phyloP scores from a whole-genome alignment of 306 rosid species.

The Fagus sylvatica region DNA sequence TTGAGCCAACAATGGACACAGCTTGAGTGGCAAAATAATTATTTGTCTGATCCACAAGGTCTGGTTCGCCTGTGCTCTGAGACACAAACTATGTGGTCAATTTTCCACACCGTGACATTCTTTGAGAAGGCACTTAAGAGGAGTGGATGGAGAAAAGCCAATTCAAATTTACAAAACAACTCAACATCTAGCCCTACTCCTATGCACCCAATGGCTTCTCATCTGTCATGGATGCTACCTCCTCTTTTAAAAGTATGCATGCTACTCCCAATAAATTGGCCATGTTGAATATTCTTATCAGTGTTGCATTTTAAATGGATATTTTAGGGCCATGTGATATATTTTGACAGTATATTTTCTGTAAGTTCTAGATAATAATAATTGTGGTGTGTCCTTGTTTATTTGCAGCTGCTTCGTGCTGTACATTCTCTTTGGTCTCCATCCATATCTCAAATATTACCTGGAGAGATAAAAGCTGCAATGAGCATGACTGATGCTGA shows the following conservation, averaged over 20 bases:
- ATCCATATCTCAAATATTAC: conserved; percentile 63
- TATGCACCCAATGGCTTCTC: conserved; percentile 83
- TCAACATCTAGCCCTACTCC: conserved; percentile 47
- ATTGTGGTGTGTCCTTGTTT: conserved; percentile 27
- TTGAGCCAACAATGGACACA: conserved; percentile 86
- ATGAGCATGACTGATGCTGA: conserved; percentile 82
- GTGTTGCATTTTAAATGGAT: conserved; percentile 17
- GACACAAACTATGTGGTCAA: conserved; percentile 82
- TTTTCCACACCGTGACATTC: conserved; percentile 85
- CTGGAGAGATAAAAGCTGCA: conserved; percentile 82
- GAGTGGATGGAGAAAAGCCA: conserved; percentile 79
- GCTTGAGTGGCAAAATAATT: conserved; percentile 85
- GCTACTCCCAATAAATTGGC: conserved; percentile 20
- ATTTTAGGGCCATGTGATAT: conserved; percentile 23
- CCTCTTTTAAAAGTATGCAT: conserved; percentile 88
- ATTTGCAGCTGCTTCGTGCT: conserved; percentile 76
- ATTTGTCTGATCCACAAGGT: conserved; percentile 83
- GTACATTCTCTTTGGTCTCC: conserved; percentile 94
- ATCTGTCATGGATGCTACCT: conserved; percentile 91
- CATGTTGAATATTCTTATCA: conserved; percentile 30
- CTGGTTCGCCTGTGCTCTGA: conserved; percentile 75
- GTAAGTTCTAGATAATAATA: conserved; percentile 17
- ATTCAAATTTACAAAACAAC: conserved; percentile 52
- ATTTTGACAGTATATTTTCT: neutral
- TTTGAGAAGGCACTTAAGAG: conserved; percentile 99